Percentiles rank a stretch among this genome's conserved stretches.
These are phyloP conservation scores for Salvia sclarea DNA, from an alignment of 305 asterid species.

Conservation along the genomic window DNA sequence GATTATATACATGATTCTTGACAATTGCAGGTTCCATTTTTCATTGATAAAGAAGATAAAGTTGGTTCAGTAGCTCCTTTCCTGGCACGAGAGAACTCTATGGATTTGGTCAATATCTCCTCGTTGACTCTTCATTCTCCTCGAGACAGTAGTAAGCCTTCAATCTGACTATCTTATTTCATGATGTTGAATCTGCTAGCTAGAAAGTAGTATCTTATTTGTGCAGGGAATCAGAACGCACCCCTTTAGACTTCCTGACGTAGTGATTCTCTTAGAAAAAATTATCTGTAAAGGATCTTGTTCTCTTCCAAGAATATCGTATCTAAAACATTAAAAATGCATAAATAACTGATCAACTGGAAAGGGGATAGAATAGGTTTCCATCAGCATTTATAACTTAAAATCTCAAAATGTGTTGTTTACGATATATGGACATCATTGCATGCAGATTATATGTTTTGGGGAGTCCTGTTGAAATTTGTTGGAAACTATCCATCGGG, in stretches of 20 bases:
- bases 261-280: not conserved
- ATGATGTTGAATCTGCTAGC: not conserved
- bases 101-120: constrained; percentile 38
- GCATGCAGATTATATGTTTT: no score
- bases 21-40: constrained; percentile 52
- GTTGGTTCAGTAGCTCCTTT: constrained; percentile 33
- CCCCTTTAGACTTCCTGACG: not conserved
- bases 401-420: not conserved
- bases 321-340: not conserved
- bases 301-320: not conserved
- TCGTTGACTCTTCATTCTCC: constrained; percentile 7
- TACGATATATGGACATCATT: not conserved
- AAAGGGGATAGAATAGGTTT: not conserved
- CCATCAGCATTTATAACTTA: not conserved
- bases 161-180: not conserved
- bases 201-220: not conserved
- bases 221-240: not conserved
- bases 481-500: not conserved
- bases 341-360: not conserved
- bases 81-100: constrained; percentile 49
- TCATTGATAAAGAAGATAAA: constrained; percentile 34
- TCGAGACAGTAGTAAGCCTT: constrained; percentile 39
- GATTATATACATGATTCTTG: not conserved
- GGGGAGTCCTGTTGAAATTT: not conserved
- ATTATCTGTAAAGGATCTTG: not conserved